Evolutionary conservation across 176 grass and related monocot species (phyloP).

Genomic region (Typha latifolia): DNA sequence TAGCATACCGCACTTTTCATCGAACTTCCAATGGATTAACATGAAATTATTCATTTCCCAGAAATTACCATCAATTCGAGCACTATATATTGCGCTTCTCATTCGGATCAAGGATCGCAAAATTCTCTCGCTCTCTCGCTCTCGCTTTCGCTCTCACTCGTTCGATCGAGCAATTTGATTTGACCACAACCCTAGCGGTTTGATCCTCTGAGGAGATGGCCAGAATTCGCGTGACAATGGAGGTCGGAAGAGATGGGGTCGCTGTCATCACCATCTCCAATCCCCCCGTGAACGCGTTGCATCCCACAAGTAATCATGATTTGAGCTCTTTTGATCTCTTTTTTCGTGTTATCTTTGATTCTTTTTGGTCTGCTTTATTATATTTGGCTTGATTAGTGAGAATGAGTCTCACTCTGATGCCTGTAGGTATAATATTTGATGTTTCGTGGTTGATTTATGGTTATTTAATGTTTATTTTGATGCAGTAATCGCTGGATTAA

Average conservation of each 20-base stretch:
- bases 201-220: constrained; percentile 36
- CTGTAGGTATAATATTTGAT: not conserved
- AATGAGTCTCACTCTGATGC: not conserved
- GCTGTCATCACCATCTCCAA: constrained; percentile 85
- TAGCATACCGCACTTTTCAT: too few species aligned
- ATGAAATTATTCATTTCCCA: too few species aligned
- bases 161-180: not conserved
- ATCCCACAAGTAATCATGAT: constrained; percentile 46
- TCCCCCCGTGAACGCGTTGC: constrained; percentile 84
- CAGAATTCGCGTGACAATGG: constrained; percentile 71
- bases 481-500: constrained; percentile 67
- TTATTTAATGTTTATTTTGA: too few species aligned
- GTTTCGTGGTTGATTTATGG: too few species aligned
- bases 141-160: not conserved
- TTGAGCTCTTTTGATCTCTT: not conserved
- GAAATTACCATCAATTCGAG: too few species aligned
- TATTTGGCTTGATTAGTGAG: not conserved
- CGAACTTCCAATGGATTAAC: too few species aligned
- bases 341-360: not conserved
- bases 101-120: not conserved
- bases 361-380: constrained; percentile 4
- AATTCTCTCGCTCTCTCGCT: not conserved
- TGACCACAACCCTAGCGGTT: not conserved
- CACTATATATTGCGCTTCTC: too few species aligned
- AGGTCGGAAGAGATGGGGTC: constrained; percentile 67